Evolutionary conservation across 2,329 filamentous ascomycete genomes (phyloP).

Genomic region (Colletotrichum somersetense): DNA sequence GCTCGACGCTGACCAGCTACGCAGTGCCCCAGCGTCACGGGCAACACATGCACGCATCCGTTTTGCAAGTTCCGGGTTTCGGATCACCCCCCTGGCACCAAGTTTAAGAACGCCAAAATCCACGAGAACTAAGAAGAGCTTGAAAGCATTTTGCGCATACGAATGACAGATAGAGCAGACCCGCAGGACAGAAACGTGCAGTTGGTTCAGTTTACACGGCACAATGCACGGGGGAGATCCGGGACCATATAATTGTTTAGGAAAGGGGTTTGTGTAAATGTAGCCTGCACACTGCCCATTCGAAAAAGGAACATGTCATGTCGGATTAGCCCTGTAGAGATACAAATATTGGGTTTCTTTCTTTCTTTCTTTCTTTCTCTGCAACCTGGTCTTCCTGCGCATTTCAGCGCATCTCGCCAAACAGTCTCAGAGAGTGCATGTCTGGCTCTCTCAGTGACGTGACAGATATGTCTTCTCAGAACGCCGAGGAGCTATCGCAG

Average conservation of each 20-base stretch:
- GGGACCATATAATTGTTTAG: not conserved
- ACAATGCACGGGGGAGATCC: not conserved
- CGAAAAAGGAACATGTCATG: not conserved
- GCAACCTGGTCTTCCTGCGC: not conserved
- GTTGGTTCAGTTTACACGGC: too few species aligned
- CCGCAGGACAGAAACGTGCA: not conserved
- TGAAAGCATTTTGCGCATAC: not conserved
- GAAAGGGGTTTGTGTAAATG: not conserved
- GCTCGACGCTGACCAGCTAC: conserved; percentile 13
- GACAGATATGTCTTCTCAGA: not conserved
- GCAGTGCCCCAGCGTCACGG: conserved; percentile 66
- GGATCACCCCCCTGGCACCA: conserved; percentile 70
- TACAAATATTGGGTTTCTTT: not conserved
- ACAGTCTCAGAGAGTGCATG: not conserved
- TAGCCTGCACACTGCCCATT: not conserved
- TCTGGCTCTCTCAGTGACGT: not conserved
- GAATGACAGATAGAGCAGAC: not conserved
- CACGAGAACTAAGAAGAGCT: conserved; percentile 48
- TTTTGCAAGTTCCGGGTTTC: conserved; percentile 67
- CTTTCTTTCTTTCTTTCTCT: too few species aligned
- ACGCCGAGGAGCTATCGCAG: not conserved
- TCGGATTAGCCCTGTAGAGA: conserved; percentile 1
- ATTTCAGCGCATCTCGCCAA: not conserved
- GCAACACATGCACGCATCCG: conserved; percentile 65
- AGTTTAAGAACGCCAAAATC: conserved; percentile 56